Evolutionary conservation across 352 stramenopile genomes (phyloP), one percentile per base, ranked within the genome.

Genomic region (Peronospora destructor): DNA sequence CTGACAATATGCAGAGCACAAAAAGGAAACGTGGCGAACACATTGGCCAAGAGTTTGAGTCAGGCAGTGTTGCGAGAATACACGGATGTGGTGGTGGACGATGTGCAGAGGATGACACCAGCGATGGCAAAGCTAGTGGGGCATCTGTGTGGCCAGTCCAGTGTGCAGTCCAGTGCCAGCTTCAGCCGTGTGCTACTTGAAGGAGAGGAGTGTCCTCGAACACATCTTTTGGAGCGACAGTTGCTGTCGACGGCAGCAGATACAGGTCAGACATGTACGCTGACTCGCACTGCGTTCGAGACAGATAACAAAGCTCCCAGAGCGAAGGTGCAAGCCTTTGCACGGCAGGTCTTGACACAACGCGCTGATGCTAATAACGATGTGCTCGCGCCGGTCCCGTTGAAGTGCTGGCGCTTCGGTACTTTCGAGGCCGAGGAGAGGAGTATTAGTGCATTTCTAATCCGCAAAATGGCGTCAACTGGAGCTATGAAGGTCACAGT

Each of bases 81-180:
- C 42, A 87, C 73, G 23, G 74, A 87, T 23, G 53, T 93, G 6
- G 63, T 90, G 17, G 55, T 90, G 17, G 80, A 91, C 32, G 76
- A 91, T 33, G 38, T 89, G 0, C 64, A 91, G 25, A 68, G 56
- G 25, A 66, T 90, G 63, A 86, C 71, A 13, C 77, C 80, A 1
- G 76, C 77, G 3, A 88, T 87, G 73, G 56, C 77, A 13, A 61
- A 59, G 21, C 47, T 88, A 4, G 37, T 85, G 10, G 68, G 49
- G 1, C 58, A 68, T 30, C 44, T 77, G 17, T 81, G 59, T 25
- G 61, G 41, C 1, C 66, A 79, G 11, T 50, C 56, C 1, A 59
- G 39, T 33, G 68, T 90, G 30, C 43, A 62, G 30, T 85, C 72
- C 6, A 85, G 65, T 47, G 57, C 71, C 23, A 86, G 60, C 40